Evolutionary conservation across 768 basidiomycete genomes (phyloP), one percentile per base, ranked within the genome.

Genomic region (Lactarius vividus): DNA sequence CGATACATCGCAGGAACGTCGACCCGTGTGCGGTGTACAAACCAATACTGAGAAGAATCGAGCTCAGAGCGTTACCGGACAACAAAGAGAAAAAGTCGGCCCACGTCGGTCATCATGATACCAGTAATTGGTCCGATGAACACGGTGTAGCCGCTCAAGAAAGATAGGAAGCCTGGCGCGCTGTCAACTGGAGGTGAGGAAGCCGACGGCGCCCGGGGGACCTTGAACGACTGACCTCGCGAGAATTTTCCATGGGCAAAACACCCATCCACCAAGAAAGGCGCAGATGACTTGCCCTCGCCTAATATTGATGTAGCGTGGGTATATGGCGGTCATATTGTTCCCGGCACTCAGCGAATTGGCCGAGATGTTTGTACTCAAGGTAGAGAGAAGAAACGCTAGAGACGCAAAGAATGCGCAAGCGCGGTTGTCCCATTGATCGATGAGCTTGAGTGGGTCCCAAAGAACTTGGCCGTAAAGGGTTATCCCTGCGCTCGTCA

Each of bases 181-280:
- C 77, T 77, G 67, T 31, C 15, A 42, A 18, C 15, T 20, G 29
- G 23, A 0, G 49, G 44, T 58, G 33, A 56, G 37, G 20, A 1
- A 20, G 16, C 18, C 23, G 23, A 46, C 54, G 26, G 23, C 28
- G 58, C 62, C 68, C 52, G 54, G 72, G 65, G 6, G 68, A 71
- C 65, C 63, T 59, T 66, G 73, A n/a, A 81, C 82, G 10, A 10
- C 10, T 28, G 71, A 78, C 66, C 75, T 80, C 20, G 80, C 80
- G 37, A 95, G 78, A 60, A 96, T 92, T 76, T 92, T 85, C 94
- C 93, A 96, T 4, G 93, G 92, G 67, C 85, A 86, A n/a, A 92
- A 75, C 0, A 82, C 85, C 92, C 94, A 96, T 0, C 91, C 91
- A 2, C 93, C 92, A 6, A 96, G 73, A 55, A 95, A 62, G 0